These are phyloP conservation scores for Myxozyma melibiosi DNA, from an alignment of 805 yeast genomes.

Conservation along the genomic window DNA sequence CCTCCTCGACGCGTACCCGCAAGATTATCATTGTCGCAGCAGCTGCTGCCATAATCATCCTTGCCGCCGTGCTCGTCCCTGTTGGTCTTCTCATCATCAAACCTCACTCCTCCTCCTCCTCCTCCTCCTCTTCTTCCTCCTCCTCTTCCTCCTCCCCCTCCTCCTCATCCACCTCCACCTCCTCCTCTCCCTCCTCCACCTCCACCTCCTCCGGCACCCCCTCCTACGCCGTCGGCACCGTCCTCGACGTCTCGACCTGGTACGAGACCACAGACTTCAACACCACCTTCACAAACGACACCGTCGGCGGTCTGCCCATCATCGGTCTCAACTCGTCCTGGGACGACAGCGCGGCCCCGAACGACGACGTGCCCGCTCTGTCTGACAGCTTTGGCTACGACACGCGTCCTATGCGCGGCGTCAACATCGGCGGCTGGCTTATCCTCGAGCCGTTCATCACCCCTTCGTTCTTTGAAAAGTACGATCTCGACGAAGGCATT, in stretches of 20 bases:
- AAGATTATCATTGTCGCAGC: slow-evolving; percentile 10
- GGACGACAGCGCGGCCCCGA: slow-evolving; percentile 39
- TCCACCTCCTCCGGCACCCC: slow-evolving; percentile 30
- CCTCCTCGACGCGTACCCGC: slow-evolving; percentile 8
- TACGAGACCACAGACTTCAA: slow-evolving; percentile 41
- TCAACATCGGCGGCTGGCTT: slow-evolving; percentile 87
- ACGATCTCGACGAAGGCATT: slow-evolving; percentile 39
- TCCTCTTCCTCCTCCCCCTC: background rate
- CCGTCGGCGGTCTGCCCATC: slow-evolving; percentile 42
- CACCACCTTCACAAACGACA: slow-evolving; percentile 41
- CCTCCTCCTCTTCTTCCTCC: background rate
- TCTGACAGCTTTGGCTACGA: slow-evolving; percentile 38
- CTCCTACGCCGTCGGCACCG: slow-evolving; percentile 35
- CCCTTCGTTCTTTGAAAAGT: slow-evolving; percentile 67
- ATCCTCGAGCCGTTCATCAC: slow-evolving; percentile 83
- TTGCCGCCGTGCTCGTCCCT: slow-evolving; percentile 39
- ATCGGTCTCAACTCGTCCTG: slow-evolving; percentile 44
- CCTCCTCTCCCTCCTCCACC: background rate
- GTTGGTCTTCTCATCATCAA: slow-evolving; percentile 38
- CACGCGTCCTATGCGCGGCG: slow-evolving; percentile 55
- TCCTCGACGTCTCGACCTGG: slow-evolving; percentile 42
- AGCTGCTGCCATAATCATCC: slow-evolving; percentile 26
- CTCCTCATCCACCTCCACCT: background rate
- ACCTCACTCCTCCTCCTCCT: slow-evolving; percentile 4
- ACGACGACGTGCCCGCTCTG: slow-evolving; percentile 39